Evolutionary conservation across 257 asterid species (phyloP).

Genomic region (Anisodus acutangulus): DNA sequence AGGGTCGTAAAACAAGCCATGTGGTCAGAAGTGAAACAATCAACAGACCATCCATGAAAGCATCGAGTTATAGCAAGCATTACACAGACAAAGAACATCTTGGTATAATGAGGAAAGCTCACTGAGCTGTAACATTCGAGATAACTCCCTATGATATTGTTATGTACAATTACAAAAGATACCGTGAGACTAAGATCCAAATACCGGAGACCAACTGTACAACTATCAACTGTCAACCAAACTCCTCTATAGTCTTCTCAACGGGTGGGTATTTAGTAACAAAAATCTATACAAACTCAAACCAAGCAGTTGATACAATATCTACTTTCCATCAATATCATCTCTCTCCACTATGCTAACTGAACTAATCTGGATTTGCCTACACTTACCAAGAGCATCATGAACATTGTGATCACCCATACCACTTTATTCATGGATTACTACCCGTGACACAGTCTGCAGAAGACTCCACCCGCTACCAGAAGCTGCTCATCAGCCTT

Average conservation of each 20-base stretch:
- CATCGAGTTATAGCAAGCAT: neutral
- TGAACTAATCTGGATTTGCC: neutral
- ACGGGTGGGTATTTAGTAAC: neutral
- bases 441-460: neutral
- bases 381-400: too few species aligned
- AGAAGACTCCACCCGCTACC: neutral
- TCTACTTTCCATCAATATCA: neutral
- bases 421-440: neutral
- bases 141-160: neutral
- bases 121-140: neutral
- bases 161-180: neutral
- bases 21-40: neutral
- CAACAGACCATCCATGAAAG: neutral
- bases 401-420: neutral
- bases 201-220: neutral
- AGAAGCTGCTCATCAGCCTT: neutral
- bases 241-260: neutral
- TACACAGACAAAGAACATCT: neutral
- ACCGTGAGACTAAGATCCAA: neutral
- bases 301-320: neutral
- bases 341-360: neutral
- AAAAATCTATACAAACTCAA: neutral
- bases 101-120: neutral
- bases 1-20: too few species aligned
- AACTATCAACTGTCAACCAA: neutral